A percentile compares a stretch with the other conserved stretches of the same genome.
Evolutionary conservation across 1,284 basidiomycete species (phyloP).

Genomic region (Coniferiporia weirii): DNA sequence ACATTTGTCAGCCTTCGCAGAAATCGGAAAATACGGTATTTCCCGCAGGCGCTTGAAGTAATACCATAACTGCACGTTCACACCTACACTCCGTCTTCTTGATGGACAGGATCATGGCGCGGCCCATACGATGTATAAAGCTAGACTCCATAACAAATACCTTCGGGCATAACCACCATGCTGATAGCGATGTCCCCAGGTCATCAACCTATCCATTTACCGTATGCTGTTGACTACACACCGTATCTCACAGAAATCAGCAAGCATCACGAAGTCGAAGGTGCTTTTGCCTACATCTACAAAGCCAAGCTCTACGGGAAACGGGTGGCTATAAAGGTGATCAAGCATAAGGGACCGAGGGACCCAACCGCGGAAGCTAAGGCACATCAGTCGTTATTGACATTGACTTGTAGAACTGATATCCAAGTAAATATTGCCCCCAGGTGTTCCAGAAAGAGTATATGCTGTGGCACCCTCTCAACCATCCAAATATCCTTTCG

Average conservation of each 20-base stretch:
- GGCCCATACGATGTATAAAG: no score
- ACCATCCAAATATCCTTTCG: slow-evolving; percentile 9
- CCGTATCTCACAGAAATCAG: neutral
- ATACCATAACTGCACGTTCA: no score
- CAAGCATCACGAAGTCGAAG: neutral
- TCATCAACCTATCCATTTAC: neutral
- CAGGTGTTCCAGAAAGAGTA: neutral
- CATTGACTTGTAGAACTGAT: neutral
- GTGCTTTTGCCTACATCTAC: neutral
- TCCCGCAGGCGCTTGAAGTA: no score
- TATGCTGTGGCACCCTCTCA: slow-evolving; percentile 3
- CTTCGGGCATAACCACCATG: no score
- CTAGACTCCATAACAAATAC: no score
- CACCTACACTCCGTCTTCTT: no score
- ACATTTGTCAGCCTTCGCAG: no score
- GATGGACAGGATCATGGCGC: no score
- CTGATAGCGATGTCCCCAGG: neutral
- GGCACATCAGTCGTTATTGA: neutral
- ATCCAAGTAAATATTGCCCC: neutral
- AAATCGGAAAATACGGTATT: no score
- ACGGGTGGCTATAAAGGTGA: neutral
- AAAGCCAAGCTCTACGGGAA: neutral
- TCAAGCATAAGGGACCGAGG: neutral
- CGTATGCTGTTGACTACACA: neutral
- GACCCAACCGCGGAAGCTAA: neutral